These are phyloP conservation scores for Scheffersomyces lignosus DNA, from an alignment of 805 yeast genomes.

Conservation along the genomic window DNA sequence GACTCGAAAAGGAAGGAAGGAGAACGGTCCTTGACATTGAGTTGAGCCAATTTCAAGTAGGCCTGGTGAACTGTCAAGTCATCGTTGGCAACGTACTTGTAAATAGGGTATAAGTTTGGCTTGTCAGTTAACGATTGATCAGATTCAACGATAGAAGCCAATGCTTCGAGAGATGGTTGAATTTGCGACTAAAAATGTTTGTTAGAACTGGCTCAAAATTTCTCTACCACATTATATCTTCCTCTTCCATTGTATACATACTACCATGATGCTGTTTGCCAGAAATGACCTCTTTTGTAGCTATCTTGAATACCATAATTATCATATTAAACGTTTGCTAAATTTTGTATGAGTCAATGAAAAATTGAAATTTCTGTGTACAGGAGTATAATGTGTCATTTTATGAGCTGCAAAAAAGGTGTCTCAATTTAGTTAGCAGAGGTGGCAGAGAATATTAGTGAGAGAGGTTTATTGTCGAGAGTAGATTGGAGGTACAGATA, in stretches of 20 bases:
- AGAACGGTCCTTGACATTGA: slow-evolving; percentile 49
- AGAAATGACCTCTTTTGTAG: too few species aligned
- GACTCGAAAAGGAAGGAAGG: slow-evolving; percentile 86
- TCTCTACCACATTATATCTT: too few species aligned
- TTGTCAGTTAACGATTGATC: slow-evolving; percentile 7
- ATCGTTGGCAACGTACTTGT: slow-evolving; percentile 69
- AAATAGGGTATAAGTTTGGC: slow-evolving; percentile 81
- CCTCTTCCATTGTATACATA: too few species aligned
- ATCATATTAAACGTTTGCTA: too few species aligned
- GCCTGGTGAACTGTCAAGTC: slow-evolving; percentile 89
- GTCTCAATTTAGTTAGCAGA: too few species aligned
- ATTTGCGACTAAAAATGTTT: slow-evolving; percentile 19
- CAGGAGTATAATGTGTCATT: background rate
- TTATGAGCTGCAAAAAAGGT: background rate
- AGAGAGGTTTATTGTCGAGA: too few species aligned
- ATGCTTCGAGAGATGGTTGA: slow-evolving; percentile 38
- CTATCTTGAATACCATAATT: too few species aligned
- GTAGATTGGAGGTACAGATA: too few species aligned
- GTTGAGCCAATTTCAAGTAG: slow-evolving; percentile 76
- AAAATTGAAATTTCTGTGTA: background rate
- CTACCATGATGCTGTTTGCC: background rate
- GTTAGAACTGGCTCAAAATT: slow-evolving; percentile 22
- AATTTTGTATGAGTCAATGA: slow-evolving; percentile 4
- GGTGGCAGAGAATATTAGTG: too few species aligned
- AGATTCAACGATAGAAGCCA: slow-evolving; percentile 23